A percentile compares a stretch with the other conserved stretches of the same genome.
These are phyloP conservation scores for Candida gorgasii DNA, from an alignment of 805 yeast species.

Conservation along the genomic window DNA sequence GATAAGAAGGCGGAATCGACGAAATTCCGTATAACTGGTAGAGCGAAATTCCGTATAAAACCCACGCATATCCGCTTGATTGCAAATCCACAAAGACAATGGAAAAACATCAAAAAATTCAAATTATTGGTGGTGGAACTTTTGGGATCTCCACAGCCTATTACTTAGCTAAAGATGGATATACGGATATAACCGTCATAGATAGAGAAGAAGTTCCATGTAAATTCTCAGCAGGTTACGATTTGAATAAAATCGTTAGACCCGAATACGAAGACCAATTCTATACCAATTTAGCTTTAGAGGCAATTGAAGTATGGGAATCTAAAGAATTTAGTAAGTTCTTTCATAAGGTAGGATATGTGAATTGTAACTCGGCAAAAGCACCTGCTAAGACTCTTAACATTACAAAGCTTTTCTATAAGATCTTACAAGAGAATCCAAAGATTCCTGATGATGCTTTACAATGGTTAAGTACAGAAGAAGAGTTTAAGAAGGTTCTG, in stretches of 20 bases:
- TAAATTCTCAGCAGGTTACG: conserved; percentile 48
- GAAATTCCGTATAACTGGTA: too few relatives aligned
- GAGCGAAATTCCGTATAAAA: too few relatives aligned
- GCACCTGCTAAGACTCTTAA: conserved; percentile 25
- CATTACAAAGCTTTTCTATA: conserved; percentile 38
- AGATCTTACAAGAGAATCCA: conserved; percentile 33
- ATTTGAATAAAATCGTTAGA: conserved; percentile 50
- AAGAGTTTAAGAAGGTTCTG: conserved; percentile 23
- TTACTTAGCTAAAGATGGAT: conserved; percentile 39
- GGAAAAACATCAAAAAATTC: conserved; percentile 25
- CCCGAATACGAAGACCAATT: conserved; percentile 46
- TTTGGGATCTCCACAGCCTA: conserved; percentile 54
- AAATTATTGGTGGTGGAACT: conserved; percentile 56
- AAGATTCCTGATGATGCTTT: conserved; percentile 19
- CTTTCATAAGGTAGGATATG: conserved; percentile 23
- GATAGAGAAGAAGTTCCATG: conserved; percentile 42
- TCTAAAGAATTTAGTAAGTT: conserved; percentile 28
- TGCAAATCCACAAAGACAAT: too few relatives aligned
- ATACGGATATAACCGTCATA: conserved; percentile 34
- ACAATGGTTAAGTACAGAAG: conserved; percentile 26
- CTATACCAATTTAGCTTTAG: conserved; percentile 44
- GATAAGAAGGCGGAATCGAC: too few relatives aligned
- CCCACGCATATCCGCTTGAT: too few relatives aligned
- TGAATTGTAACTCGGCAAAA: conserved; percentile 43
- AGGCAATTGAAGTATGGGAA: conserved; percentile 45